A percentile compares a stretch with the other conserved stretches of the same genome.
These are phyloP conservation scores for Brassica incana DNA, from an alignment of 345 rosid species.

Conservation along the genomic window DNA sequence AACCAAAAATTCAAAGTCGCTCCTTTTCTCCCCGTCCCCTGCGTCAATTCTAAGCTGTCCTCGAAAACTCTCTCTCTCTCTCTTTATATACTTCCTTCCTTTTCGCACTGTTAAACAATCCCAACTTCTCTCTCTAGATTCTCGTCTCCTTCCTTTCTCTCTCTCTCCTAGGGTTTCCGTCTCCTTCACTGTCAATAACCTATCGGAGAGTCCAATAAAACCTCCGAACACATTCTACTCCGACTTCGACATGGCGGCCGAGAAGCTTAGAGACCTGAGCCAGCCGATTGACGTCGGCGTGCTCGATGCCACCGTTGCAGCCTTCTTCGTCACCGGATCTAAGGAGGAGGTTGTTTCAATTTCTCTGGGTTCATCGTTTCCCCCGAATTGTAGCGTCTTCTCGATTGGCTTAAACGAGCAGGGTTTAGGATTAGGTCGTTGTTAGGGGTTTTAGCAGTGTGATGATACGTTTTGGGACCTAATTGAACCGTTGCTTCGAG, in stretches of 20 bases:
- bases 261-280: slow-evolving; percentile 91
- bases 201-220: too few relatives aligned
- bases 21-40: slow-evolving; percentile 19
- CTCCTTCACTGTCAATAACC: slow-evolving; percentile 35
- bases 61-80: slow-evolving; percentile 24
- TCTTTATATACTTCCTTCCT: neutral
- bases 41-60: slow-evolving; percentile 94
- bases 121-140: slow-evolving; percentile 40
- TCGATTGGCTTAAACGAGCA: slow-evolving; percentile 16
- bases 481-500: neutral
- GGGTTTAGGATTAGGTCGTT: neutral
- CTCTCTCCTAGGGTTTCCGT: slow-evolving; percentile 61
- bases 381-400: neutral
- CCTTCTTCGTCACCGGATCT: slow-evolving; percentile 99
- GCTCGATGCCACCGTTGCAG: slow-evolving; percentile 97
- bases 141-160: slow-evolving; percentile 37
- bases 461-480: neutral
- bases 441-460: neutral
- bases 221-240: neutral
- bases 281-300: slow-evolving; percentile 87
- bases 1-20: slow-evolving; percentile 41
- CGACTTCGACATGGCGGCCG: slow-evolving; percentile 76
- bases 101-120: slow-evolving; percentile 15
- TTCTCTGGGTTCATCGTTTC: neutral
- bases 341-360: slow-evolving; percentile 79